Percentiles rank a stretch among this genome's conserved stretches.
These are phyloP conservation scores for Globisporangium rhizosaccharum DNA, from an alignment of 352 stramenopile species.

Conservation along the genomic window DNA sequence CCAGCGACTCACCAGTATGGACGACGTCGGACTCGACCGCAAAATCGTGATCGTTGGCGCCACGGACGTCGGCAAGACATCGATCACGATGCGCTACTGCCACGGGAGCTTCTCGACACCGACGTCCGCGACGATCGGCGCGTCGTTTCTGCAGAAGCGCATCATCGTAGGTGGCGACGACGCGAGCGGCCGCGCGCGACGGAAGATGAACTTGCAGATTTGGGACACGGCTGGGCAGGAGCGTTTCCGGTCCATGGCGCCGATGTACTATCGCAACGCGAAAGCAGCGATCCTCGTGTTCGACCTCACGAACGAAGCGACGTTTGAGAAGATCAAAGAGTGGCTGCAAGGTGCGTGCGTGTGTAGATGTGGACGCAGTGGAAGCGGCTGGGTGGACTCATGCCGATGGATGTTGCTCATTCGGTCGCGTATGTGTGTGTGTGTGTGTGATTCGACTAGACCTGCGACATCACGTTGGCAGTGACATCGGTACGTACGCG, in stretches of 20 bases:
- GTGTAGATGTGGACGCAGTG: neutral
- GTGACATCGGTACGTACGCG: conserved; percentile 45
- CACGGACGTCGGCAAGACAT: conserved; percentile 87
- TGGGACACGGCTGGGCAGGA: conserved; percentile 81
- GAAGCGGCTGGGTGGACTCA: too few relatives aligned
- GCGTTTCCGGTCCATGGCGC: conserved; percentile 83
- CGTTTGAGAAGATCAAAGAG: conserved; percentile 85
- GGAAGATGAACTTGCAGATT: conserved; percentile 87
- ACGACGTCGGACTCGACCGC: conserved; percentile 82
- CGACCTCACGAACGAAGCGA: conserved; percentile 67
- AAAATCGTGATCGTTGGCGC: conserved; percentile 88
- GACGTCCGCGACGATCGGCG: conserved; percentile 80
- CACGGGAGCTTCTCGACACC: conserved; percentile 82
- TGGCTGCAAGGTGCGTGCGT: conserved; percentile 64
- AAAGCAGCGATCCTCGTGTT: conserved; percentile 87
- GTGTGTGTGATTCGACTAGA: conserved; percentile 22
- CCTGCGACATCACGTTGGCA: conserved; percentile 67
- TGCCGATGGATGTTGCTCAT: neutral
- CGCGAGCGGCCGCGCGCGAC: conserved; percentile 19
- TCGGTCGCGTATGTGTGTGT: neutral
- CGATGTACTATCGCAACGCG: conserved; percentile 89
- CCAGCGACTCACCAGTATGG: conserved; percentile 34
- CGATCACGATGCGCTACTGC: conserved; percentile 86
- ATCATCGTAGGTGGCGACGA: conserved; percentile 58
- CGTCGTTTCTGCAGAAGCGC: conserved; percentile 85